phyloP scores from a whole-genome alignment of 768 basidiomycete species.

The Suillus paluster region DNA sequence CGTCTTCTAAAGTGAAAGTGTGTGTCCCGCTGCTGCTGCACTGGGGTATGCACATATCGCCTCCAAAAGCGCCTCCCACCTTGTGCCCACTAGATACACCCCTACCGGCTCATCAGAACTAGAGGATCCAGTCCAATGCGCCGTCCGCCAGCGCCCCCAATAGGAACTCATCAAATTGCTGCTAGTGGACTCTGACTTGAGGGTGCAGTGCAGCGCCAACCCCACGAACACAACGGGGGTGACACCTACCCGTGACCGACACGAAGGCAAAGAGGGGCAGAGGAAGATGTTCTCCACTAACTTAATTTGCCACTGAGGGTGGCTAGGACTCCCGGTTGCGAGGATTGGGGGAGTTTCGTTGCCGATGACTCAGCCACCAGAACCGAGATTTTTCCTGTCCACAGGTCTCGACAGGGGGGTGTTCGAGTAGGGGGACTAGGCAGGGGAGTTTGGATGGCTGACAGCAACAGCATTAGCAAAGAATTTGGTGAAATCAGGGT shows the following conservation, averaged over 20 bases:
- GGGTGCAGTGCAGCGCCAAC: neutral
- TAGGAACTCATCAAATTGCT: neutral
- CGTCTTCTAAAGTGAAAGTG: neutral
- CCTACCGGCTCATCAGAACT: neutral
- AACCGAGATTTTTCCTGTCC: no score
- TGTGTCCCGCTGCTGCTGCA: neutral
- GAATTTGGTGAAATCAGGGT: neutral
- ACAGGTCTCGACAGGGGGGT: neutral
- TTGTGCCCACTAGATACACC: neutral
- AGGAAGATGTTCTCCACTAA: neutral
- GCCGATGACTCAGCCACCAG: neutral
- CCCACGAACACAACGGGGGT: neutral
- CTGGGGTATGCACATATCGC: neutral
- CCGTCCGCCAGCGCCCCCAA: neutral
- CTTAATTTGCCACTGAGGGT: neutral
- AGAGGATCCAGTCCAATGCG: neutral
- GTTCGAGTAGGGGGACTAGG: neutral
- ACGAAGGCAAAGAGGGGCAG: neutral
- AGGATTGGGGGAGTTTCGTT: neutral
- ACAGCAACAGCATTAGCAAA: neutral
- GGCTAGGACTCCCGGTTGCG: neutral
- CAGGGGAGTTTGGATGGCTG: neutral
- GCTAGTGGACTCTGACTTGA: no score
- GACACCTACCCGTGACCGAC: neutral
- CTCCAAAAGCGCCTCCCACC: neutral